Conservation (phyloP, 2,329 filamentous ascomycete genomes). For the Xylaria sp. region DNA sequence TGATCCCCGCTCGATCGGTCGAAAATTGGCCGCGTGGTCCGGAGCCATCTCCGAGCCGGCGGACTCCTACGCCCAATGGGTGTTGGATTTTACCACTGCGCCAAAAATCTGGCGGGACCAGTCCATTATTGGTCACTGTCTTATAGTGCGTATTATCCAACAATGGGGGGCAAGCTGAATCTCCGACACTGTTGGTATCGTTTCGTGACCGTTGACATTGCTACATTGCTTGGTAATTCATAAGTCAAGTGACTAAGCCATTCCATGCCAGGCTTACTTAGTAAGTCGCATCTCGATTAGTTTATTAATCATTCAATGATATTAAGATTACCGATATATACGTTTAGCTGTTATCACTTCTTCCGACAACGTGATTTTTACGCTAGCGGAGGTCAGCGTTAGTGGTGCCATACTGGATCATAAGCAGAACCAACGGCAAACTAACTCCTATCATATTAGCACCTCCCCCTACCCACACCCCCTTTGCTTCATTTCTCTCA, state of each 20-base stretch:
- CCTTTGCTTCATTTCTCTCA: background rate
- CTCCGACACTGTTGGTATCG: background rate
- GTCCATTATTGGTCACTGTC: too few relatives aligned
- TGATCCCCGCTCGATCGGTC: constrained; percentile 16
- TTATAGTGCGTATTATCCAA: too few relatives aligned
- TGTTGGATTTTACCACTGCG: too few relatives aligned
- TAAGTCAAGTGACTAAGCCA: constrained; percentile 6
- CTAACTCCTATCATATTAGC: background rate
- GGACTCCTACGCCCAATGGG: background rate
- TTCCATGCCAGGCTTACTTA: background rate
- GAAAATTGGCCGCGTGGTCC: background rate
- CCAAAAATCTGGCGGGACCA: too few relatives aligned
- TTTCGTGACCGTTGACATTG: background rate
- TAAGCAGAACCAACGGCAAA: background rate
- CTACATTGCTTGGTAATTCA: constrained; percentile 20
- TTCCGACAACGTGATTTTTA: background rate
- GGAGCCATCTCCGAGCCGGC: background rate
- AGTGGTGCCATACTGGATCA: background rate
- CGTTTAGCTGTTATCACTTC: too few relatives aligned
- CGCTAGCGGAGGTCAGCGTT: background rate
- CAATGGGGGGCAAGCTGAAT: background rate
- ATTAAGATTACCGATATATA: background rate
- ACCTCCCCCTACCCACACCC: too few relatives aligned
- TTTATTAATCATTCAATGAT: background rate
- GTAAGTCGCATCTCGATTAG: background rate